Evolutionary conservation across 1,284 basidiomycete species (phyloP).

Genomic region (Cerrena zonata): DNA sequence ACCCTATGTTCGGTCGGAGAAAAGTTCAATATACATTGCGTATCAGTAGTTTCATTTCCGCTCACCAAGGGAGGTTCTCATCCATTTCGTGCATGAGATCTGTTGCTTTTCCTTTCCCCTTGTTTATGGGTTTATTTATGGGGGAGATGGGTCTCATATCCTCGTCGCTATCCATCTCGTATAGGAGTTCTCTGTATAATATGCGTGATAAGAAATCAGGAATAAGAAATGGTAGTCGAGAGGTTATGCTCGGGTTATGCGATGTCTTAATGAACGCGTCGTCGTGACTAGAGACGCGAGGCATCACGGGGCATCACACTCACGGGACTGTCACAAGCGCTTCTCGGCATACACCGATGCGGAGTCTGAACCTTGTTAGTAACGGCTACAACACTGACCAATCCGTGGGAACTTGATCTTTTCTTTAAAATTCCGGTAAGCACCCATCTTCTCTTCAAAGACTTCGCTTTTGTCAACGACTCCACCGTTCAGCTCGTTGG

Average conservation of each 20-base stretch:
- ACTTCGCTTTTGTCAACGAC: slow-evolving; percentile 78
- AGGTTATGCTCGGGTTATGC: neutral
- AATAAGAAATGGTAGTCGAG: neutral
- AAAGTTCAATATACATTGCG: neutral
- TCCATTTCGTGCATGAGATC: slow-evolving; percentile 36
- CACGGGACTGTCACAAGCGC: slow-evolving; percentile 17
- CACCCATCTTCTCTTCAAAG: slow-evolving; percentile 17
- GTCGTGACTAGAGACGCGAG: slow-evolving; percentile 12
- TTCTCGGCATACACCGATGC: slow-evolving; percentile 16
- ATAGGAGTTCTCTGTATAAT: neutral
- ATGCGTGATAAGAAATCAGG: too few relatives aligned
- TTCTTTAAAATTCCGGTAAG: slow-evolving; percentile 16
- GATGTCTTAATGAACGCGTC: slow-evolving; percentile 4
- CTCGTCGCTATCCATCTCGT: slow-evolving; percentile 51
- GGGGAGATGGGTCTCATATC: too few relatives aligned
- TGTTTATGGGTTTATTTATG: too few relatives aligned
- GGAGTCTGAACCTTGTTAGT: slow-evolving; percentile 23
- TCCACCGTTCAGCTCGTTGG: slow-evolving; percentile 80
- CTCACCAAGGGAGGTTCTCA: slow-evolving; percentile 74
- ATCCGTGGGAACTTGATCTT: slow-evolving; percentile 9
- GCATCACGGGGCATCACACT: slow-evolving; percentile 6
- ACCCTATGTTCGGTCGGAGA: too few relatives aligned
- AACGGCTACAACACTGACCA: slow-evolving; percentile 35
- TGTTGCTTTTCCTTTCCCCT: slow-evolving; percentile 61
- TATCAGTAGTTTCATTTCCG: neutral